These are phyloP conservation scores for Labyrinthula sp. DNA, from an alignment of 352 stramenopile genomes.

Conservation along the genomic window DNA sequence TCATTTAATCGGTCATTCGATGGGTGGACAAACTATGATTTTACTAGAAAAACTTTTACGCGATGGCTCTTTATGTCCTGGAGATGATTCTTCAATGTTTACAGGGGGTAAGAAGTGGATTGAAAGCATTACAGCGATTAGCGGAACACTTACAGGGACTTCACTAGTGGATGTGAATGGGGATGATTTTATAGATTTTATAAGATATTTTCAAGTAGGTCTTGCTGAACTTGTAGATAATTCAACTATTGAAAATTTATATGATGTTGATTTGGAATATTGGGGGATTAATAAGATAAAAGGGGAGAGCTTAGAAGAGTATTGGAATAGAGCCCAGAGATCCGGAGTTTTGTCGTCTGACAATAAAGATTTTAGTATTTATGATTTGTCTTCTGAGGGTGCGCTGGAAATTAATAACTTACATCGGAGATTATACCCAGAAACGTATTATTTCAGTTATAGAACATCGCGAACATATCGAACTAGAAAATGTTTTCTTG, in stretches of 20 bases:
- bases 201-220: no score
- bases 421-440: not conserved
- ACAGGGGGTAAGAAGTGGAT: constrained; percentile 3
- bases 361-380: not conserved
- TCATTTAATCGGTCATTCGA: constrained; percentile 33
- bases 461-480: constrained; percentile 1
- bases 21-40: constrained; percentile 30
- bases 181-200: no score
- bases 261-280: constrained; percentile 9
- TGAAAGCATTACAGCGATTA: constrained; percentile 5
- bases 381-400: constrained; percentile 5
- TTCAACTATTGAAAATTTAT: constrained; percentile 4
- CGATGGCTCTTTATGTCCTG: constrained; percentile 1
- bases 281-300: not conserved
- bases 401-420: not conserved
- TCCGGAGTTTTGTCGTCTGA: not conserved
- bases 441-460: constrained; percentile 6
- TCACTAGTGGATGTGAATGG: constrained; percentile 5
- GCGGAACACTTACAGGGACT: constrained; percentile 2
- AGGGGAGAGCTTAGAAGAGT: constrained; percentile 3
- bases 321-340: constrained; percentile 87
- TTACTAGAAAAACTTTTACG: constrained; percentile 30
- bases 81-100: not conserved
- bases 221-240: not conserved
- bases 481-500: not conserved